Percentiles rank a stretch among this genome's conserved stretches.
phyloP scores from a whole-genome alignment of 495 filamentous ascomycete genomes.

The Annulohypoxylon nitens region DNA sequence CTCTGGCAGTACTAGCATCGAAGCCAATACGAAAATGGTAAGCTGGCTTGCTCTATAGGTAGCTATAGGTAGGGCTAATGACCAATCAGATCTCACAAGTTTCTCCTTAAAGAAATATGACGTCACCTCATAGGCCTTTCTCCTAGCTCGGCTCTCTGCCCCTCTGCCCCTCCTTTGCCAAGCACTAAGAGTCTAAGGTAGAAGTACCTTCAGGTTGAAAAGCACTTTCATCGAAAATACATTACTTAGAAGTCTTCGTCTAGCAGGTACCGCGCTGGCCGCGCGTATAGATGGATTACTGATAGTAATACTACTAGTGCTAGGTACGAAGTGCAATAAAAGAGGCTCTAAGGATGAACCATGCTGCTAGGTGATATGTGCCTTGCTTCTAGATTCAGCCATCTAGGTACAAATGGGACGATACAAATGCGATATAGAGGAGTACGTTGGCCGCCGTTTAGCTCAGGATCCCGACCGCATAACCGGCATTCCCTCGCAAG shows the following conservation, averaged over 20 bases:
- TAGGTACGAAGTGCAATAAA: background rate
- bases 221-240: no score
- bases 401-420: background rate
- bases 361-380: conserved; percentile 31
- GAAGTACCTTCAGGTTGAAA: no score
- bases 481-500: conserved; percentile 29
- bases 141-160: conserved; percentile 28
- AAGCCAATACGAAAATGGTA: conserved; percentile 28
- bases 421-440: conserved; percentile 9
- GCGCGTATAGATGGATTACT: conserved; percentile 6
- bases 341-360: background rate
- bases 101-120: conserved; percentile 32
- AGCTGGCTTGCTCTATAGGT: conserved; percentile 17
- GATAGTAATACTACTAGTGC: background rate
- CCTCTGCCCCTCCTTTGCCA: conserved; percentile 18
- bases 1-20: background rate
- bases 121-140: conserved; percentile 29
- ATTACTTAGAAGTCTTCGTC: background rate
- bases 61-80: background rate
- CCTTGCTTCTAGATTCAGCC: conserved; percentile 6
- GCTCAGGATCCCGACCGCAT: conserved; percentile 30
- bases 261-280: conserved; percentile 9
- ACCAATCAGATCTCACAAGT: conserved; percentile 34
- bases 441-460: background rate
- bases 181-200: background rate